phyloP scores from a whole-genome alignment of 768 basidiomycete species.

The Artomyces pyxidatus region DNA sequence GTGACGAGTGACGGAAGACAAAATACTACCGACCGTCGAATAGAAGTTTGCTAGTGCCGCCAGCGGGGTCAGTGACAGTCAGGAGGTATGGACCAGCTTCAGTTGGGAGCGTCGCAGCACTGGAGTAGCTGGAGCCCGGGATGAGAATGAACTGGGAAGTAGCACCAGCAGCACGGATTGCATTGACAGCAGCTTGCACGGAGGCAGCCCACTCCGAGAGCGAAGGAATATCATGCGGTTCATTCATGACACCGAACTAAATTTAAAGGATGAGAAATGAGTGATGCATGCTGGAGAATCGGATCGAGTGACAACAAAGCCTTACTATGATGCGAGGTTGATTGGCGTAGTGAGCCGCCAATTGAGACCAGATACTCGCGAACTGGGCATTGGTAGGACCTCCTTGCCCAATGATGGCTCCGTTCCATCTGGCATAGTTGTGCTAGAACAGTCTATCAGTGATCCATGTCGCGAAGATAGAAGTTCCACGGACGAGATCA shows the following conservation, averaged over 20 bases:
- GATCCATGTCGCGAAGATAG: background rate
- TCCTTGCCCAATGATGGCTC: conserved; percentile 32
- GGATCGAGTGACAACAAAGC: conserved; percentile 13
- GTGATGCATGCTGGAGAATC: background rate
- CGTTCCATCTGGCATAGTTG: conserved; percentile 56
- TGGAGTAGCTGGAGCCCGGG: conserved; percentile 35
- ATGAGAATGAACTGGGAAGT: conserved; percentile 33
- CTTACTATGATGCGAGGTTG: conserved; percentile 30
- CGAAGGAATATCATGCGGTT: conserved; percentile 37
- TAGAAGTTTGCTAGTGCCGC: conserved; percentile 29
- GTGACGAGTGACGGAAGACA: background rate
- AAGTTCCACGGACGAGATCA: conserved; percentile 31
- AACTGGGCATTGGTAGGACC: conserved; percentile 35
- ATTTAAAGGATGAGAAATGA: conserved; percentile 19
- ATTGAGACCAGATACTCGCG: conserved; percentile 32
- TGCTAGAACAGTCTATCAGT: conserved; percentile 24
- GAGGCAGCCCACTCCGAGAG: conserved; percentile 27
- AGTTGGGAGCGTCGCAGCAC: conserved; percentile 30
- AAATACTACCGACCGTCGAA: conserved; percentile 28
- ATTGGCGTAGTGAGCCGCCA: conserved; percentile 30
- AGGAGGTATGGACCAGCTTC: conserved; percentile 33
- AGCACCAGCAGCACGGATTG: conserved; percentile 35
- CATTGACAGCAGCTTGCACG: conserved; percentile 33
- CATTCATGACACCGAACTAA: conserved; percentile 34
- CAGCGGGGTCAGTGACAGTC: conserved; percentile 34